These are phyloP conservation scores for Leccinum ponderosum DNA, from an alignment of 1,284 basidiomycete genomes.

Conservation along the genomic window DNA sequence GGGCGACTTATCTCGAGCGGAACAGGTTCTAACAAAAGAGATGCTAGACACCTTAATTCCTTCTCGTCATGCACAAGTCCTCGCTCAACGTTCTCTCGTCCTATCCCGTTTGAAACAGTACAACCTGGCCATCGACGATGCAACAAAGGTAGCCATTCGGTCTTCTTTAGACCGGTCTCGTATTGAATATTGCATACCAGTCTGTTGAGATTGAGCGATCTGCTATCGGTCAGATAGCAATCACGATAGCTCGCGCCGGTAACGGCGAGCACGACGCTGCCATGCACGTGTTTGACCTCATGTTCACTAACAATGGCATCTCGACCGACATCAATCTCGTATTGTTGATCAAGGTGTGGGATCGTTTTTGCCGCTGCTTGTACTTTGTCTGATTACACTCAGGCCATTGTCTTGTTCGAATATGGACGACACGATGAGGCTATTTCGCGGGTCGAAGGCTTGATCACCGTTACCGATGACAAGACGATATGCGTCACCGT, in stretches of 20 bases:
- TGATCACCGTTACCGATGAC: background rate
- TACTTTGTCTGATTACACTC: background rate
- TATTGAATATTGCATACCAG: too few species aligned
- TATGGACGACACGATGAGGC: background rate
- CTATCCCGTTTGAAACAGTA: background rate
- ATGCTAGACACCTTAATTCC: too few species aligned
- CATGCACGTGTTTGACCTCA: background rate
- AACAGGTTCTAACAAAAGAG: background rate
- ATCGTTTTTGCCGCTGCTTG: too few species aligned
- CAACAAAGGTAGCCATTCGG: too few species aligned
- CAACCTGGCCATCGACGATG: too few species aligned
- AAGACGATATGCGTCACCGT: background rate
- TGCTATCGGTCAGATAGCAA: too few species aligned
- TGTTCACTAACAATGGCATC: background rate
- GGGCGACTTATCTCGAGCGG: background rate
- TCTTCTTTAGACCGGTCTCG: too few species aligned
- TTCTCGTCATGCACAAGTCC: background rate
- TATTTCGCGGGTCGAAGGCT: background rate
- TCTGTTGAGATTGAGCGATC: too few species aligned
- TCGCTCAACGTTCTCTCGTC: background rate
- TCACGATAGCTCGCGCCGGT: background rate
- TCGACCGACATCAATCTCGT: background rate
- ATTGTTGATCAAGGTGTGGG: constrained; percentile 4
- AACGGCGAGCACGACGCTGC: background rate
- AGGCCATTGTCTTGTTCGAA: constrained; percentile 9